Percentiles rank a stretch among this genome's conserved stretches.
Conservation (phyloP, 2,329 filamentous ascomycete genomes). For the Orbilia oligospora region DNA sequence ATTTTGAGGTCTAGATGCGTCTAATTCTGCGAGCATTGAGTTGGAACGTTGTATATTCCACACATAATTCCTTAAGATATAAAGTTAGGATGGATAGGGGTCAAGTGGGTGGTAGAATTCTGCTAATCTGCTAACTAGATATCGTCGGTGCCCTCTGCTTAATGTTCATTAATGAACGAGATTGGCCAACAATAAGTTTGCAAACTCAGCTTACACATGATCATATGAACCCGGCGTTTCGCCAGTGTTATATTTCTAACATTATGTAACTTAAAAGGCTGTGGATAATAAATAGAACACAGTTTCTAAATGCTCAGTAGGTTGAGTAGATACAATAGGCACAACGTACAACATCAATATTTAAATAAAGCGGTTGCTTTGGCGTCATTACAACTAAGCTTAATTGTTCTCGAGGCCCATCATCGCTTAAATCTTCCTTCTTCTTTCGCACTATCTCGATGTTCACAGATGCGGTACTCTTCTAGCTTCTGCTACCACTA, state of each 20-base stretch:
- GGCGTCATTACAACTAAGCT: too few species aligned
- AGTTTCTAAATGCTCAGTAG: background rate
- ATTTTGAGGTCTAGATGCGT: background rate
- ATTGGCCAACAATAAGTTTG: background rate
- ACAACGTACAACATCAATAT: too few species aligned
- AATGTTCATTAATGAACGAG: background rate
- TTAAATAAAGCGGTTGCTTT: too few species aligned
- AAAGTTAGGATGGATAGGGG: background rate
- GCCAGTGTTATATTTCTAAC: background rate
- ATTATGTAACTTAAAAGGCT: too few species aligned
- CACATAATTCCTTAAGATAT: background rate
- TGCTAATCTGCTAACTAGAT: background rate
- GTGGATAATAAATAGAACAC: background rate
- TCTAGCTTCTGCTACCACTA: too few species aligned
- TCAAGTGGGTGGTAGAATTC: background rate
- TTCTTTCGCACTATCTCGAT: too few species aligned
- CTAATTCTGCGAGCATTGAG: background rate
- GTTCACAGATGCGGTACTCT: too few species aligned
- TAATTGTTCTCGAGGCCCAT: too few species aligned
- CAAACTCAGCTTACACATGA: background rate
- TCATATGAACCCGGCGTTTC: background rate
- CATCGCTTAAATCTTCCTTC: too few species aligned
- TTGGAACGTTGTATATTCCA: background rate
- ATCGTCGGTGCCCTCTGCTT: background rate
- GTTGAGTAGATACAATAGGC: too few species aligned